A percentile compares a stretch with the other conserved stretches of the same genome.
Conservation (phyloP, 1,284 basidiomycete species). For the Filobasidium uniguttulatum region DNA sequence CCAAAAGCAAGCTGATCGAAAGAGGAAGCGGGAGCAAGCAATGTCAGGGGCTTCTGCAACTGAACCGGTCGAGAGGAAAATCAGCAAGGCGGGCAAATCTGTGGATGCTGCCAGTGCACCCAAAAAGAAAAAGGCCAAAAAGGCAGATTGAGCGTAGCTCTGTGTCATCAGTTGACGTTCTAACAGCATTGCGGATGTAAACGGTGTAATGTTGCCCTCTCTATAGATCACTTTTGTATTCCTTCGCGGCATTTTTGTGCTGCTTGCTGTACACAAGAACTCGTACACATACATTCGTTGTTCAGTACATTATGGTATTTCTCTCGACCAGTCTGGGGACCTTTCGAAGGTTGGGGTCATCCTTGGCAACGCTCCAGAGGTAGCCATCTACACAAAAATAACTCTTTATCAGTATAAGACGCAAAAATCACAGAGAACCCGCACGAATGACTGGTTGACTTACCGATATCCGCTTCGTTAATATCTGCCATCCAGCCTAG, state of each 20-base stretch:
- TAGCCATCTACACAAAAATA: slow-evolving; percentile 8
- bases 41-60: slow-evolving; percentile 23
- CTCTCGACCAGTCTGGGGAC: slow-evolving; percentile 13
- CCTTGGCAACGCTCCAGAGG: slow-evolving; percentile 12
- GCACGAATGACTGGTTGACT: not conserved
- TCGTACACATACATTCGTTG: too few species aligned
- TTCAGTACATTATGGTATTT: slow-evolving; percentile 11
- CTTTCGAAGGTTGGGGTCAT: slow-evolving; percentile 6
- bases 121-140: too few species aligned
- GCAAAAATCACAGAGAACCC: not conserved
- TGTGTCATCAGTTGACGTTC: too few species aligned
- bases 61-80: slow-evolving; percentile 8
- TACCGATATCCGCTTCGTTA: slow-evolving; percentile 12
- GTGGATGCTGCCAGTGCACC: not conserved
- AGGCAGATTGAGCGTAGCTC: too few species aligned
- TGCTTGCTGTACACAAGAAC: too few species aligned
- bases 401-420: not conserved
- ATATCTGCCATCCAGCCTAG: slow-evolving; percentile 43
- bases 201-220: too few species aligned
- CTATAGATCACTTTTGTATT: too few species aligned
- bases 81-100: slow-evolving; percentile 5
- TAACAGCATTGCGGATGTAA: too few species aligned
- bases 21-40: slow-evolving; percentile 24
- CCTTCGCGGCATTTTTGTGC: too few species aligned
- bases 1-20: slow-evolving; percentile 18